Evolutionary conservation across 345 rosid genomes (phyloP), one percentile per base, ranked within the genome.

Genomic region (Euphorbia tirucalli): DNA sequence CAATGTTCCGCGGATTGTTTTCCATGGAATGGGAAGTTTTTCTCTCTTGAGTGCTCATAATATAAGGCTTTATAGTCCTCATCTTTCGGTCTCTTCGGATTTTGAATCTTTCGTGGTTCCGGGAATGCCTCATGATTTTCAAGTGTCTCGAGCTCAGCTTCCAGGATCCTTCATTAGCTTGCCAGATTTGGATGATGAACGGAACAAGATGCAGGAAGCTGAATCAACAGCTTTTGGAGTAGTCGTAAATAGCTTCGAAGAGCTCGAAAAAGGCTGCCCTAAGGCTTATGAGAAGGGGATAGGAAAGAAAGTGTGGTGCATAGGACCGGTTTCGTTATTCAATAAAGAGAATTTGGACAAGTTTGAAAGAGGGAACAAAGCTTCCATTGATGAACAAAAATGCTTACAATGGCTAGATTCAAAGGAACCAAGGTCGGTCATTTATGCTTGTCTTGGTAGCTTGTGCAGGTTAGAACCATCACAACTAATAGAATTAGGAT

Each of bases 391-490:
- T 4, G 83, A 82, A 62, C 57, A 74, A 14, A 66, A 74, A 43
- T 83, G 89, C 83, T 25, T 82, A 49, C 71, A 81, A 19, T 93
- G 91, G 89, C 89, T 93, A 0, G 82, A 87, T 39, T 69, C 83
- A 0, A 77, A 59, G 88, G 70, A 80, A 28, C 83, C 85, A 16
- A 76, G 82, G 69, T 89, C 95, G 18, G 95, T 93, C 15, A 71
- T 93, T 25, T 90, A 90, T 43, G 97, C 83, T 39, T 90, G 89
- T 66, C 79, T 93, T 18, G 98, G 98, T 16, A 93, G 93, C 49
- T 80, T 89, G 5, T 90, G 98, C 69, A 82, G 97, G 21, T 73
- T 90, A 31, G 80, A 80, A 52, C 84, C 95, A 2, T 35, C 83
- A 19, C 98, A 88, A 68, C 19, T 93, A 75, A 80, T 85, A 41